Percentiles rank a stretch among this genome's conserved stretches.
phyloP scores from a whole-genome alignment of 108 stramenopile genomes.

The Skeletonema potamos region DNA sequence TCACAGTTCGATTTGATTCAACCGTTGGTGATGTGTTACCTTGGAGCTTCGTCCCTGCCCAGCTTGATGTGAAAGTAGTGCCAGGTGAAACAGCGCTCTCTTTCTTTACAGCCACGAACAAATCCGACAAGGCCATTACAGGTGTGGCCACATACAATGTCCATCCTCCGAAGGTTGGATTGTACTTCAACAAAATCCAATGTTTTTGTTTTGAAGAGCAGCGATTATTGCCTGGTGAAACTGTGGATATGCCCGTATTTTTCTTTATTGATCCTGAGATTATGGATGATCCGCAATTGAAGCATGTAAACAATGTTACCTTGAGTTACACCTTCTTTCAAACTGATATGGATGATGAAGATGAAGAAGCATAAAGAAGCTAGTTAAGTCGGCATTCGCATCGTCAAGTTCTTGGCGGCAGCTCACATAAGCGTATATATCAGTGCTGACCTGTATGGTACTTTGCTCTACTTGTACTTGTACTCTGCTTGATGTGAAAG shows the following conservation, averaged over 20 bases:
- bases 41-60: slow-evolving; percentile 94
- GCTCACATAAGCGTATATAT: too few species aligned
- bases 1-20: slow-evolving; percentile 94
- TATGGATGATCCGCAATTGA: slow-evolving; percentile 90
- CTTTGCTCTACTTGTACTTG: too few species aligned
- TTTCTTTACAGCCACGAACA: slow-evolving; percentile 96
- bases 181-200: slow-evolving; percentile 99
- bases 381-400: neutral
- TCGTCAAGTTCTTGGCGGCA: too few species aligned
- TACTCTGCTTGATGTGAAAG: too few species aligned
- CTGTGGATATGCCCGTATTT: slow-evolving; percentile 99
- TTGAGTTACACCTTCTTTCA: slow-evolving; percentile 98
- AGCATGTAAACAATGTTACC: slow-evolving; percentile 88
- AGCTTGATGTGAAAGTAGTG: slow-evolving; percentile 93
- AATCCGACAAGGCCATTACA: slow-evolving; percentile 92
- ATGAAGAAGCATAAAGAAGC: neutral
- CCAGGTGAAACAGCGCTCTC: slow-evolving; percentile 97
- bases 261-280: slow-evolving; percentile 99
- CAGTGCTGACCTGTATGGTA: too few species aligned
- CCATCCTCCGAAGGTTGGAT: slow-evolving; percentile 92
- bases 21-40: slow-evolving; percentile 93
- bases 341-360: slow-evolving; percentile 92
- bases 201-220: slow-evolving; percentile 99
- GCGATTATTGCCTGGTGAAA: slow-evolving; percentile 92
- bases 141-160: slow-evolving; percentile 99